These are phyloP conservation scores for Thielaviopsis musarum DNA, from an alignment of 2,329 filamentous ascomycete species.

Conservation along the genomic window DNA sequence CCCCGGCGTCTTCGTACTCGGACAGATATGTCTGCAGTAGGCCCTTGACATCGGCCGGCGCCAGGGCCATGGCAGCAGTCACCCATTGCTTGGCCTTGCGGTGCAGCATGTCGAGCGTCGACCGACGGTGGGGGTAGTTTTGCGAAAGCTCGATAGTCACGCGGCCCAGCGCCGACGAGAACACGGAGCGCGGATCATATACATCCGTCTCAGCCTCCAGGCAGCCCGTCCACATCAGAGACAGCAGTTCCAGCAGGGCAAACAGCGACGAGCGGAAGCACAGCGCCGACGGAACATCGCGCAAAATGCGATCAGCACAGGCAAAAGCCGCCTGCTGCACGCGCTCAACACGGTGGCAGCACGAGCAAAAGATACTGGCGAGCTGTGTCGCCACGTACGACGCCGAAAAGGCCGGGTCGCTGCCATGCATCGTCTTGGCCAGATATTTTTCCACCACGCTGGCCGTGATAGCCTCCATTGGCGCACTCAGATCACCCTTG, in stretches of 20 bases:
- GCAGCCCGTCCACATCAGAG: constrained; percentile 89
- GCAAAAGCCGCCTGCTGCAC: constrained; percentile 75
- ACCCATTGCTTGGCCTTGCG: constrained; percentile 69
- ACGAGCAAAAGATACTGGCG: constrained; percentile 67
- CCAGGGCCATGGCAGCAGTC: constrained; percentile 59
- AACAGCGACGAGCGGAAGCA: constrained; percentile 86
- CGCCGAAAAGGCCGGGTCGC: constrained; percentile 66
- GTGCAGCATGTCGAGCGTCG: constrained; percentile 63
- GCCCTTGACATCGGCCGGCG: constrained; percentile 86
- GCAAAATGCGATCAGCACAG: constrained; percentile 75
- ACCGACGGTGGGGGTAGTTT: constrained; percentile 66
- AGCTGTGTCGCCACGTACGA: constrained; percentile 82
- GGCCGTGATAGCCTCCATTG: constrained; percentile 47
- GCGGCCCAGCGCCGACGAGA: constrained; percentile 58
- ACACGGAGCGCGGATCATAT: constrained; percentile 72
- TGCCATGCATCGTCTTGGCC: constrained; percentile 52
- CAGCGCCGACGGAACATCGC: constrained; percentile 69
- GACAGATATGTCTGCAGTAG: constrained; percentile 91
- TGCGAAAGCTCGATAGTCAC: constrained; percentile 87
- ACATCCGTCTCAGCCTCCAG: constrained; percentile 87
- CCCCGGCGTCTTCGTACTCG: constrained; percentile 79
- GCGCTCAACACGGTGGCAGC: constrained; percentile 83
- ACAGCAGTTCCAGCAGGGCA: constrained; percentile 77
- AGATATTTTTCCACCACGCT: constrained; percentile 68
- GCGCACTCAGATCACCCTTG: constrained; percentile 42